Conservation (phyloP, 495 filamentous ascomycete genomes). For the Daldinia vernicosa region DNA sequence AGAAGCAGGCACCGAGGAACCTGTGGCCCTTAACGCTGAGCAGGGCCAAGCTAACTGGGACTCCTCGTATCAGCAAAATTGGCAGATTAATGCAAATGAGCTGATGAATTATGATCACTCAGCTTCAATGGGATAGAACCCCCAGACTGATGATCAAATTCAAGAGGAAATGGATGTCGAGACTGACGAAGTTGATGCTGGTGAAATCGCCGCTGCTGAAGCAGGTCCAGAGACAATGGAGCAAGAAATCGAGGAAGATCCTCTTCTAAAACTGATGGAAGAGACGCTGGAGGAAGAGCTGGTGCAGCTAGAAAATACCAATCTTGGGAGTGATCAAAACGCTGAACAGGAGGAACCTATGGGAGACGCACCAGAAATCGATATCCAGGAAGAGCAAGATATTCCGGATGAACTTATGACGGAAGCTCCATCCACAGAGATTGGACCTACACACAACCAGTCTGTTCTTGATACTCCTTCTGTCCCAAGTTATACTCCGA, state of each 20-base stretch:
- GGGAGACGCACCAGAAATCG: not conserved
- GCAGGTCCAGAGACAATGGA: too few species aligned
- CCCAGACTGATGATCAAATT: not conserved
- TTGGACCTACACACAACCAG: not conserved
- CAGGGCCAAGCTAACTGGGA: too few species aligned
- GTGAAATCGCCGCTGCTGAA: too few species aligned
- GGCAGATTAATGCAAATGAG: not conserved
- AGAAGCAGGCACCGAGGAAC: too few species aligned
- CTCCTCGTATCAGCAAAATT: not conserved
- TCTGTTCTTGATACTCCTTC: not conserved
- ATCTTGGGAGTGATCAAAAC: not conserved
- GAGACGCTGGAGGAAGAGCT: not conserved
- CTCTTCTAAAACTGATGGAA: not conserved
- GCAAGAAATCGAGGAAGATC: not conserved
- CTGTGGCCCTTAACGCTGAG: too few species aligned
- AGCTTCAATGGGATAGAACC: not conserved
- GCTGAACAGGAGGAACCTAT: not conserved
- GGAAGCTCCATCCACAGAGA: not conserved
- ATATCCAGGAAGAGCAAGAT: not conserved
- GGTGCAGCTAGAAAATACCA: not conserved
- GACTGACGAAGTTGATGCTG: too few species aligned
- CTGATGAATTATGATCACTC: not conserved
- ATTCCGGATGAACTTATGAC: not conserved
- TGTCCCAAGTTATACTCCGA: not conserved
- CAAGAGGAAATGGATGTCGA: not conserved